Percentiles rank a stretch among this genome's conserved stretches.
These are phyloP conservation scores for Monosporascus sp. DNA, from an alignment of 2,329 filamentous ascomycete species.

Conservation along the genomic window DNA sequence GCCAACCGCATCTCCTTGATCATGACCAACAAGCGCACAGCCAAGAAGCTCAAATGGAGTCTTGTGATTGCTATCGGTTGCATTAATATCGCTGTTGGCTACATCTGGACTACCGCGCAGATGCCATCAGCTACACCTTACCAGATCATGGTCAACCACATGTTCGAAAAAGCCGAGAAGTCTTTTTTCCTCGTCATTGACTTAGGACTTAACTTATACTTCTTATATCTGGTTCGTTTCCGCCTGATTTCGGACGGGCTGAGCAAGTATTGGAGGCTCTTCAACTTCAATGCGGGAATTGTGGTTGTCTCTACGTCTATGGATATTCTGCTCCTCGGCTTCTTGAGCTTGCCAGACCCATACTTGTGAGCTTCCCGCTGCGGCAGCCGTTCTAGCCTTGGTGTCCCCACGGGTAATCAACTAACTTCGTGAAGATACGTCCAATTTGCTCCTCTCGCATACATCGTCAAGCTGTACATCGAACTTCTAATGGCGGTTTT, in stretches of 20 bases:
- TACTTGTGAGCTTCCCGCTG: background rate
- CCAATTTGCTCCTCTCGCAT: constrained; percentile 7
- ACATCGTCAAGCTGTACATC: constrained; percentile 8
- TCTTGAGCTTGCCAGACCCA: background rate
- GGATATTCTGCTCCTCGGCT: background rate
- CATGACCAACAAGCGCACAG: constrained; percentile 30
- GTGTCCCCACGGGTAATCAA: background rate
- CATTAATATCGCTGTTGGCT: constrained; percentile 35
- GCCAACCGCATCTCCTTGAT: constrained; percentile 39
- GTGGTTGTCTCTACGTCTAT: background rate
- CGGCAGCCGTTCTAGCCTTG: background rate
- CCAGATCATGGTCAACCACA: background rate
- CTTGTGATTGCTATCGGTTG: constrained; percentile 27
- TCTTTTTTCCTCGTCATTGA: background rate
- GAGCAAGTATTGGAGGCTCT: background rate
- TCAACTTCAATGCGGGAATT: background rate
- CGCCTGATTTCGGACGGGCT: background rate
- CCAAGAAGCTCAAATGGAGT: constrained; percentile 30
- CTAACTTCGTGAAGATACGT: constrained; percentile 10
- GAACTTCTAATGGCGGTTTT: constrained; percentile 7
- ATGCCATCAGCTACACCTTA: background rate
- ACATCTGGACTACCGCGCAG: constrained; percentile 35
- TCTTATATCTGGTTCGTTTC: background rate
- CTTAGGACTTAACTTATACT: background rate
- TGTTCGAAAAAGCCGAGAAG: background rate